Evolutionary conservation across 768 basidiomycete species (phyloP).

Genomic region (Leccinum barrowsii): DNA sequence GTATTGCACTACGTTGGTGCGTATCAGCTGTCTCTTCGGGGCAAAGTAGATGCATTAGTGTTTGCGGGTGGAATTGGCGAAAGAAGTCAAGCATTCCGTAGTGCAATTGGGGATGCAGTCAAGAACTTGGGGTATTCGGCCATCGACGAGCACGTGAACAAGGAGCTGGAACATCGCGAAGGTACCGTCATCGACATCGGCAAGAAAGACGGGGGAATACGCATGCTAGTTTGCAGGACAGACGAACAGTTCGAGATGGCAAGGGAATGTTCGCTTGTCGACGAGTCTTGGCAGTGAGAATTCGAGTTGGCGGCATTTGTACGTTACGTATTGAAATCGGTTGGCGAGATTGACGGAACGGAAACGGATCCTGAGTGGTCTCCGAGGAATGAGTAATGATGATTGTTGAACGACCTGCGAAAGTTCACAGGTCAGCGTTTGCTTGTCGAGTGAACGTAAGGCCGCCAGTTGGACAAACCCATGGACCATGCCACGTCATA

Average conservation of each 20-base stretch:
- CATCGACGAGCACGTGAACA: slow-evolving; percentile 49
- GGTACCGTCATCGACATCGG: slow-evolving; percentile 50
- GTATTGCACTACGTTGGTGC: slow-evolving; percentile 69
- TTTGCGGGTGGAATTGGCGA: slow-evolving; percentile 92
- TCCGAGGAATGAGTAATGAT: not conserved
- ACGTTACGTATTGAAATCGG: not conserved
- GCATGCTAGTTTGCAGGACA: slow-evolving; percentile 59
- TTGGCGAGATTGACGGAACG: not conserved
- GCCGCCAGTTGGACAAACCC: not conserved
- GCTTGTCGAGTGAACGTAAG: not conserved
- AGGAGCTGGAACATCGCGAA: slow-evolving; percentile 31
- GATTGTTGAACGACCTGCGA: not conserved
- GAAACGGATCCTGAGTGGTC: not conserved
- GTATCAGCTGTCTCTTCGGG: slow-evolving; percentile 70
- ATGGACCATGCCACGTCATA: not conserved
- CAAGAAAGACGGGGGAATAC: slow-evolving; percentile 24
- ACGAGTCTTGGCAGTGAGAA: slow-evolving; percentile 17
- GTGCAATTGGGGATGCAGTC: slow-evolving; percentile 51
- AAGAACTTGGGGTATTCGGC: slow-evolving; percentile 53
- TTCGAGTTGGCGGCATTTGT: not conserved
- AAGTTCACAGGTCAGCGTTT: not conserved
- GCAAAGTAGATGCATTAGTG: slow-evolving; percentile 71
- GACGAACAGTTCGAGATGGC: slow-evolving; percentile 61
- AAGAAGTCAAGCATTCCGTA: slow-evolving; percentile 56
- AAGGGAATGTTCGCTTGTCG: slow-evolving; percentile 32